A percentile compares a stretch with the other conserved stretches of the same genome.
These are phyloP conservation scores for Malbranchea zuffiana DNA, from an alignment of 2,329 filamentous ascomycete species.

Conservation along the genomic window DNA sequence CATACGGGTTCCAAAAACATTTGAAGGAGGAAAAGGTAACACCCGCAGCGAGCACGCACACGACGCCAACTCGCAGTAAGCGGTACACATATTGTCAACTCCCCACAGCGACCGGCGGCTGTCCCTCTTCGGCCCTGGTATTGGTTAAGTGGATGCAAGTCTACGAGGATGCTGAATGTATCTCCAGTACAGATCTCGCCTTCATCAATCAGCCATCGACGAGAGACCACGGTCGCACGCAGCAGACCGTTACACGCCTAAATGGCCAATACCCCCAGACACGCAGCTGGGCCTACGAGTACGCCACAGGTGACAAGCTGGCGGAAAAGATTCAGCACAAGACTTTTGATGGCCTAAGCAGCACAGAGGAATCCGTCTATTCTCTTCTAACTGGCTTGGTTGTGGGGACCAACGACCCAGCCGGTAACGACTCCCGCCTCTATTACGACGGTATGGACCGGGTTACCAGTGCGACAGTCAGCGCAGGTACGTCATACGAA, in stretches of 20 bases:
- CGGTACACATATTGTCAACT: background rate
- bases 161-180: background rate
- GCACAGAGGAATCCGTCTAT: background rate
- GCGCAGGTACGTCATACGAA: constrained; percentile 5
- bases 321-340: background rate
- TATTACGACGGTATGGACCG: constrained; percentile 5
- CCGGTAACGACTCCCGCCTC: background rate
- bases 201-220: background rate
- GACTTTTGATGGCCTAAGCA: background rate
- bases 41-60: background rate
- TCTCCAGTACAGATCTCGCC: background rate
- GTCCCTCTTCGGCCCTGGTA: constrained; percentile 1
- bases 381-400: constrained; percentile 2
- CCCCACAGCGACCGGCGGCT: background rate
- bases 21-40: constrained; percentile 1
- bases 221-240: constrained; percentile 2
- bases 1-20: constrained; percentile 3
- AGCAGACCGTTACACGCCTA: background rate
- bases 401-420: background rate
- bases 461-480: background rate
- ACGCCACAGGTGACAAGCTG: background rate
- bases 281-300: background rate
- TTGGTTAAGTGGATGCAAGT: background rate
- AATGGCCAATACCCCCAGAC: background rate
- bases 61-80: background rate